A percentile compares a stretch with the other conserved stretches of the same genome.
These are phyloP conservation scores for Podospora comata DNA, from an alignment of 495 filamentous ascomycete species.

Conservation along the genomic window DNA sequence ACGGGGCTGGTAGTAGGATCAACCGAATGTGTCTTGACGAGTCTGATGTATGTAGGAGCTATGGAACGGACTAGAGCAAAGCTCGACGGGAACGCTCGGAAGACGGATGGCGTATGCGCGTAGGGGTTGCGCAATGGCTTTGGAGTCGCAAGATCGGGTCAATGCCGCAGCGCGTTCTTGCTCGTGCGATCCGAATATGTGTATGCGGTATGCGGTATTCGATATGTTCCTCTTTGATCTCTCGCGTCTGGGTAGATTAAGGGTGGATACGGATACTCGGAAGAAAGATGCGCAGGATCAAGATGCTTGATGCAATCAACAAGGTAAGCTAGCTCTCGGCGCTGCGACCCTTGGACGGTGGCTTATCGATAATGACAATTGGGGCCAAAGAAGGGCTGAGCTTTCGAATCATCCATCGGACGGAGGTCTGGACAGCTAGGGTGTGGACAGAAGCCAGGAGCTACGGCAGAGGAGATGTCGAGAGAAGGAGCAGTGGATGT, in stretches of 20 bases:
- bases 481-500: conserved; percentile 18
- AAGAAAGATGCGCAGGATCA: not conserved
- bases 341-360: not conserved
- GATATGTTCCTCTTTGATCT: not conserved
- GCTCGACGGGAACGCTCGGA: not conserved
- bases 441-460: not conserved
- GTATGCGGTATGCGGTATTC: not conserved
- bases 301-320: not conserved
- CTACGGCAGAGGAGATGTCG: conserved; percentile 6
- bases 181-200: not conserved
- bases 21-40: not conserved
- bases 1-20: not conserved
- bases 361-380: not conserved
- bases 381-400: not conserved
- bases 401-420: not conserved
- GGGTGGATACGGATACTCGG: not conserved
- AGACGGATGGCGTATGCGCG: conserved; percentile 9
- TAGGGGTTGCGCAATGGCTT: conserved; percentile 11
- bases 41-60: not conserved
- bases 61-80: not conserved
- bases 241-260: not conserved
- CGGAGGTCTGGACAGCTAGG: not conserved
- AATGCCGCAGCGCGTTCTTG: not conserved
- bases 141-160: not conserved
- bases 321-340: not conserved